These are phyloP conservation scores for Candida hungchunana DNA, from an alignment of 805 yeast genomes.

Conservation along the genomic window DNA sequence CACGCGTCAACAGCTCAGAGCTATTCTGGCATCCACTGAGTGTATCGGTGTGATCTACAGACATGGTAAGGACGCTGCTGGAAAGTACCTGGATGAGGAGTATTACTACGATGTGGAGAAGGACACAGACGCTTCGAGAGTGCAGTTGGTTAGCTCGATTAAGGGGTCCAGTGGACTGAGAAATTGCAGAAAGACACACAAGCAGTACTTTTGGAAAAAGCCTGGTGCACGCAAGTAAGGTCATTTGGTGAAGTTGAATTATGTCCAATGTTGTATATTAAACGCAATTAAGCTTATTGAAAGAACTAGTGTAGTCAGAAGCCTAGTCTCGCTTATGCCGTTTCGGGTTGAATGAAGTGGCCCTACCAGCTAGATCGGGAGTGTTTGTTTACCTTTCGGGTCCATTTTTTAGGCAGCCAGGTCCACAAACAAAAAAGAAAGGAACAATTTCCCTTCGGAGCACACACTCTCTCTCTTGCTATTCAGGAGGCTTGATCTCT, in stretches of 20 bases:
- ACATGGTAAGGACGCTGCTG: conserved; percentile 94
- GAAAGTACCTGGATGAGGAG: conserved; percentile 89
- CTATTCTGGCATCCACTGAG: conserved; percentile 38
- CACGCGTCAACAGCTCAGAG: conserved; percentile 40
- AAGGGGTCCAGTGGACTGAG: conserved; percentile 81
- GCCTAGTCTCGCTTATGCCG: too few relatives aligned
- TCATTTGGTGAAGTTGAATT: not conserved
- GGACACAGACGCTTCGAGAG: conserved; percentile 70
- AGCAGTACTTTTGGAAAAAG: conserved; percentile 56
- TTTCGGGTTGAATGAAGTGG: too few relatives aligned
- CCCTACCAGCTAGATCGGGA: too few relatives aligned
- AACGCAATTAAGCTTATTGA: too few relatives aligned
- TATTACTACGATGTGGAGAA: conserved; percentile 85
- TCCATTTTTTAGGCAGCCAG: not conserved
- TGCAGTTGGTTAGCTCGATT: conserved; percentile 61
- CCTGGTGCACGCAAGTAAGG: conserved; percentile 29
- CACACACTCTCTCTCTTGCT: too few relatives aligned
- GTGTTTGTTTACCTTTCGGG: too few relatives aligned
- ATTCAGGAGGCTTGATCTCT: too few relatives aligned
- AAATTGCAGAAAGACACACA: conserved; percentile 89
- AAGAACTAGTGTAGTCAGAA: too few relatives aligned
- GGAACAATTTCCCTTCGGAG: too few relatives aligned
- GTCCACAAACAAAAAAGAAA: conserved; percentile 1
- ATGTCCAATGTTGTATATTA: too few relatives aligned
- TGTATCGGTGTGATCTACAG: conserved; percentile 89